Evolutionary conservation across 441 rosid genomes (phyloP).

Genomic region (Gossypium gossypioides): DNA sequence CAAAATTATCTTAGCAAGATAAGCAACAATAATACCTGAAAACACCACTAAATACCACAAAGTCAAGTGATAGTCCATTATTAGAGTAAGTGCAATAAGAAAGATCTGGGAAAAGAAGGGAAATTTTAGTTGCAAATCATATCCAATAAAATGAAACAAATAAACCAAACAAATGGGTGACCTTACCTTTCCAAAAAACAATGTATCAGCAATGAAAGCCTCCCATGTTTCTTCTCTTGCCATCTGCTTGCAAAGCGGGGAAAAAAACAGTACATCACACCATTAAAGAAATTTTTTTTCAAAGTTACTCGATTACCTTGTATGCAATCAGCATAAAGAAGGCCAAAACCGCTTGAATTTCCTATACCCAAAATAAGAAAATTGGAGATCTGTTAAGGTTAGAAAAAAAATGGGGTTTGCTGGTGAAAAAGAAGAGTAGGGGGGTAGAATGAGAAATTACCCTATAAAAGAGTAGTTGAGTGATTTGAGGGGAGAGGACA

Average conservation of each 20-base stretch:
- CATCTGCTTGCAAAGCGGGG: constrained; percentile 26
- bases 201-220: constrained; percentile 44
- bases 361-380: constrained; percentile 33
- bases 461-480: constrained; percentile 31
- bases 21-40: constrained; percentile 32
- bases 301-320: constrained; percentile 35
- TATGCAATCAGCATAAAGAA: constrained; percentile 39
- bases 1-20: background rate
- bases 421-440: background rate
- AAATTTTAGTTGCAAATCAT: constrained; percentile 3
- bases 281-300: background rate
- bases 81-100: constrained; percentile 46
- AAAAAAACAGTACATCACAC: background rate
- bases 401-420: background rate
- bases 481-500: constrained; percentile 35
- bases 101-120: constrained; percentile 44
- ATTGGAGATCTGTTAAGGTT: background rate
- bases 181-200: constrained; percentile 65
- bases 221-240: constrained; percentile 79
- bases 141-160: background rate
- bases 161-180: background rate
- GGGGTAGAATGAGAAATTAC: background rate
- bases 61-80: constrained; percentile 66
- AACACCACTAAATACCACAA: constrained; percentile 53
- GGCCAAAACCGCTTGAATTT: constrained; percentile 69